These are phyloP conservation scores for Lachancea dasiensis DNA, from an alignment of 805 yeast species.

Conservation along the genomic window DNA sequence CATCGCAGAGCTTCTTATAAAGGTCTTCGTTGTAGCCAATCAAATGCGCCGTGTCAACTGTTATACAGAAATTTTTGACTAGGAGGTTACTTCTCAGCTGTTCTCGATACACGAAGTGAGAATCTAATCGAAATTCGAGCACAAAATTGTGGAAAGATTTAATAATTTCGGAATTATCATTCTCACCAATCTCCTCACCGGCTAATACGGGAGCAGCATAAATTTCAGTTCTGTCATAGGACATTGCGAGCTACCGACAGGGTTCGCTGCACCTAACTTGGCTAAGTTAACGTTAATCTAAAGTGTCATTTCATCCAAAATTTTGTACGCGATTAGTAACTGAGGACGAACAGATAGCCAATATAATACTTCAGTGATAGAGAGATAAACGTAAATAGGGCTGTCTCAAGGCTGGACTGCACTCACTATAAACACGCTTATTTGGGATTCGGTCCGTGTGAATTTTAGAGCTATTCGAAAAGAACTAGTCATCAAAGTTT, in stretches of 20 bases:
- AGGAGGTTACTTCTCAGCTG: conserved; percentile 83
- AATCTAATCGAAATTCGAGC: conserved; percentile 76
- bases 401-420: too few relatives aligned
- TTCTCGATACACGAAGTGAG: conserved; percentile 81
- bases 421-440: too few relatives aligned
- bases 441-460: too few relatives aligned
- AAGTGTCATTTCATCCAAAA: background rate
- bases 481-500: too few relatives aligned
- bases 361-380: too few relatives aligned
- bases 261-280: too few relatives aligned
- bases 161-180: conserved; percentile 58
- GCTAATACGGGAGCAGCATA: conserved; percentile 79
- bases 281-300: background rate
- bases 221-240: conserved; percentile 66
- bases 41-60: conserved; percentile 76
- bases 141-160: conserved; percentile 77
- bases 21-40: conserved; percentile 85
- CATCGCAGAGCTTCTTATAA: conserved; percentile 75
- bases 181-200: conserved; percentile 67
- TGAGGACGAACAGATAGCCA: too few relatives aligned
- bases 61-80: conserved; percentile 63
- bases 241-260: conserved; percentile 48
- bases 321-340: too few relatives aligned
- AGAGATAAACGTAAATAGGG: too few relatives aligned
- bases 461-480: too few relatives aligned